A percentile compares a stretch with the other conserved stretches of the same genome.
Evolutionary conservation across 2,329 filamentous ascomycete genomes (phyloP).

Genomic region (Exophiala oligosperma): DNA sequence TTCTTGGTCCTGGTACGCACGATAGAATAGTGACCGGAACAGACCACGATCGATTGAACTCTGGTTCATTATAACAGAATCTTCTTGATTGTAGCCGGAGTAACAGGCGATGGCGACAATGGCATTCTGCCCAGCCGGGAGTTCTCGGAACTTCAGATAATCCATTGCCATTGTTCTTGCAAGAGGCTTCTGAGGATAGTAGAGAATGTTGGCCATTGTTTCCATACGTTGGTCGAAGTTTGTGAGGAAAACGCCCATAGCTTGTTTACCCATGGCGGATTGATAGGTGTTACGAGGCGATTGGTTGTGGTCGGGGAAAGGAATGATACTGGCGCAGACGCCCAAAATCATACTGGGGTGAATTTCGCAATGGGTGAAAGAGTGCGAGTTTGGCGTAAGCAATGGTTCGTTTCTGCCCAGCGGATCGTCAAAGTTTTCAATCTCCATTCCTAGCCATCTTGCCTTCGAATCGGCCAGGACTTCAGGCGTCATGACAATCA

Average conservation of each 20-base stretch:
- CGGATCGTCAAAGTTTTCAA: constrained; percentile 68
- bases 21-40: constrained; percentile 97
- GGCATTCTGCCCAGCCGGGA: constrained; percentile 95
- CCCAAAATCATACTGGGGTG: constrained; percentile 98
- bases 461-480: constrained; percentile 79
- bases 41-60: constrained; percentile 96
- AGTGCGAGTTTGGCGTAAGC: constrained; percentile 82
- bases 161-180: constrained; percentile 98
- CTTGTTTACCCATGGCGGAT: constrained; percentile 99
- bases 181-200: constrained; percentile 96
- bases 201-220: constrained; percentile 98
- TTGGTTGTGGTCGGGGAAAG: constrained; percentile 97
- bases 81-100: constrained; percentile 99
- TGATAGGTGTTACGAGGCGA: constrained; percentile 99
- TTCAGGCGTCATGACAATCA: constrained; percentile 99
- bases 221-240: constrained; percentile 98
- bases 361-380: constrained; percentile 98
- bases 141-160: constrained; percentile 94
- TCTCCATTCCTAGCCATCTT: constrained; percentile 64
- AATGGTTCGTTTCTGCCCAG: constrained; percentile 87
- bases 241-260: constrained; percentile 98
- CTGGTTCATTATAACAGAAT: constrained; percentile 99
- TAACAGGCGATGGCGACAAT: constrained; percentile 98
- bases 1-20: constrained; percentile 94
- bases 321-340: constrained; percentile 98